Conservation (phyloP, 2,329 filamentous ascomycete species). For the Penicillium sp. region DNA sequence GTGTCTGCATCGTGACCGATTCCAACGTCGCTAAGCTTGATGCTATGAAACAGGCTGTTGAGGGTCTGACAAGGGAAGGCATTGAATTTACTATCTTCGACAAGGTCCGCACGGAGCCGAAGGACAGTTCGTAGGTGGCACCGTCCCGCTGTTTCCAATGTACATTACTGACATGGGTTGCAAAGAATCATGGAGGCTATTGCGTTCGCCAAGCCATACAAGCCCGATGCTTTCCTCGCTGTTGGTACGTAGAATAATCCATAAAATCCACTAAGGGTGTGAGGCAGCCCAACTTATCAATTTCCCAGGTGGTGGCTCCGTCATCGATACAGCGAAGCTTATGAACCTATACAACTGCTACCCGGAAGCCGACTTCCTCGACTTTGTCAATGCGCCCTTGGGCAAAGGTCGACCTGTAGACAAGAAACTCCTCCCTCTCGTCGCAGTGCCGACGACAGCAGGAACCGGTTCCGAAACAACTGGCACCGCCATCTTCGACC, state of each 20-base stretch:
- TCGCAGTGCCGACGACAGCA: conserved; percentile 81
- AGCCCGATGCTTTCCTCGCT: conserved; percentile 85
- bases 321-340: conserved; percentile 96
- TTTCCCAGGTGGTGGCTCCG: conserved; percentile 68
- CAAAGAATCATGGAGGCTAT: conserved; percentile 82
- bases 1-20: conserved; percentile 91
- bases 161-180: not conserved
- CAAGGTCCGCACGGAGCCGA: conserved; percentile 81
- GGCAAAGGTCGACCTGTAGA: conserved; percentile 78
- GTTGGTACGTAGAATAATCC: conserved; percentile 61
- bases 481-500: conserved; percentile 95
- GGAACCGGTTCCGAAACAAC: conserved; percentile 93
- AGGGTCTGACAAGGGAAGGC: conserved; percentile 74
- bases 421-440: conserved; percentile 68
- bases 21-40: conserved; percentile 74
- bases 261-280: not conserved
- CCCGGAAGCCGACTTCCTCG: conserved; percentile 88
- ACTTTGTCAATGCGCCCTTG: conserved; percentile 95
- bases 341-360: conserved; percentile 96
- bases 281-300: not conserved
- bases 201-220: conserved; percentile 74
- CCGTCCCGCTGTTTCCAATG: not conserved
- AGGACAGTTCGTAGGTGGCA: conserved; percentile 75
- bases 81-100: conserved; percentile 80
- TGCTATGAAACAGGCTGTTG: conserved; percentile 84